Evolutionary conservation across 805 yeast species (phyloP), one percentile per base, ranked within the genome.

Genomic region (Clavispora santaluciae): DNA sequence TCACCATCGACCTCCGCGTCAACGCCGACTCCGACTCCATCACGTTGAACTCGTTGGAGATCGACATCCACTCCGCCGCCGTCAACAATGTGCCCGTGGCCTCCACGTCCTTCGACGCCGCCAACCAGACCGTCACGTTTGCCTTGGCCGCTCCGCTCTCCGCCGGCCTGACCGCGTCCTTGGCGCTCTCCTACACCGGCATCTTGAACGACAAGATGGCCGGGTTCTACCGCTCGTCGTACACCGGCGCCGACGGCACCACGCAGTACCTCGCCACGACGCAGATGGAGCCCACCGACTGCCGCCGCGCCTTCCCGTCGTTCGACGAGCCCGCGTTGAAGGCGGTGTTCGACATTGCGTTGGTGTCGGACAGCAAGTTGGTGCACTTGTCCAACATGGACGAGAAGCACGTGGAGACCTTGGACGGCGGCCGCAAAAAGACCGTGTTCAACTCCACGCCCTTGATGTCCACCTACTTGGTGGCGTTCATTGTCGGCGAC

Each of bases 251-350:
- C 44, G 72, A 82, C 47, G 85, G 87, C 17, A 70, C 72, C 44
- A 79, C 79, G 29, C 81, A 80, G 55, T 81, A 82, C 60, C 72
- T 85, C 74, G 86, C 88, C 33, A 81, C 90, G 35, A 84, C 95
- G 34, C 95, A 86, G 64, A 81, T 86, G 78, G 95, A 86, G 66
- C 81, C 95, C 18, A 83, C 91, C 16, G 93, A 86, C 57, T 86
- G 91, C 52, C 79, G 95, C 54, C 75, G 88, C 54, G 93, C 93
- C 8, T 86, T 86, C 73, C 95, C 95, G 24, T 84, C 85, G 57
- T 83, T 81, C 54, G 95, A 86, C 62, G 93, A 85, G 60, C 95
- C 95, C 17, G 78, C 85, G 42, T 72, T 83, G 44, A 86, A 86
- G 66, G 87, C 93, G 18, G 70, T 79, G 38, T 86, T 82, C 55